These are phyloP conservation scores for Kwoniella bestiolae DNA, from an alignment of 768 basidiomycete genomes.

Conservation along the genomic window DNA sequence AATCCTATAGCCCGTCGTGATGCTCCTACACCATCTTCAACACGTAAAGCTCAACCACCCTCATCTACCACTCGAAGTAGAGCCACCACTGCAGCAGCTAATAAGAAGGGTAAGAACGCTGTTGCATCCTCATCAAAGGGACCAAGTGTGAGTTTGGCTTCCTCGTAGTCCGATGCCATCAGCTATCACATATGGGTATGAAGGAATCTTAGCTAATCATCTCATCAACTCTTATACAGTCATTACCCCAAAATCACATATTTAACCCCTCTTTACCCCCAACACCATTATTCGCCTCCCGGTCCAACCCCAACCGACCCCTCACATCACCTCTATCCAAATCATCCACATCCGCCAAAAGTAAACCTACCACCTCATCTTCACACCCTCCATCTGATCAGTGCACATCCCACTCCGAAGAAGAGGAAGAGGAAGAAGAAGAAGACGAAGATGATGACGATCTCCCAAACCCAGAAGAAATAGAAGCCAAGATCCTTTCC, in stretches of 20 bases:
- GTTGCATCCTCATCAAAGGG: constrained; percentile 15
- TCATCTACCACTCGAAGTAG: constrained; percentile 13
- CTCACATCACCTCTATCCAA: constrained; percentile 66
- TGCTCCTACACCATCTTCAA: constrained; percentile 13
- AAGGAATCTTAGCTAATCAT: constrained; percentile 12
- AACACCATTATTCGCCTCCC: constrained; percentile 64
- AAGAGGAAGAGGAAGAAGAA: constrained; percentile 24
- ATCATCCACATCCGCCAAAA: constrained; percentile 4
- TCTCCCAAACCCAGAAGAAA: constrained; percentile 49
- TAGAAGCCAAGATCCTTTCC: constrained; percentile 43
- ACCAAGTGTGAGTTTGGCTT: constrained; percentile 35
- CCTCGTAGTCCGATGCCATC: neutral
- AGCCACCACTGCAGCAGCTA: neutral
- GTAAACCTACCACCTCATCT: constrained; percentile 15
- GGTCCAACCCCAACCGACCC: constrained; percentile 73
- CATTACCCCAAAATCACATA: constrained; percentile 44
- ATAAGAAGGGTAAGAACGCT: neutral
- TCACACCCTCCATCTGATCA: constrained; percentile 12
- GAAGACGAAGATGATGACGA: constrained; percentile 36
- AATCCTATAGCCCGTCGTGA: constrained; percentile 19
- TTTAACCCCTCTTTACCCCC: constrained; percentile 72
- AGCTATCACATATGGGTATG: neutral
- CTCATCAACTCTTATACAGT: neutral
- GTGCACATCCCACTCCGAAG: constrained; percentile 3
- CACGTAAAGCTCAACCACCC: constrained; percentile 8